A percentile compares a stretch with the other conserved stretches of the same genome.
Conservation (phyloP, 176 grass and related monocot species). For the Phoenix roebelenii region DNA sequence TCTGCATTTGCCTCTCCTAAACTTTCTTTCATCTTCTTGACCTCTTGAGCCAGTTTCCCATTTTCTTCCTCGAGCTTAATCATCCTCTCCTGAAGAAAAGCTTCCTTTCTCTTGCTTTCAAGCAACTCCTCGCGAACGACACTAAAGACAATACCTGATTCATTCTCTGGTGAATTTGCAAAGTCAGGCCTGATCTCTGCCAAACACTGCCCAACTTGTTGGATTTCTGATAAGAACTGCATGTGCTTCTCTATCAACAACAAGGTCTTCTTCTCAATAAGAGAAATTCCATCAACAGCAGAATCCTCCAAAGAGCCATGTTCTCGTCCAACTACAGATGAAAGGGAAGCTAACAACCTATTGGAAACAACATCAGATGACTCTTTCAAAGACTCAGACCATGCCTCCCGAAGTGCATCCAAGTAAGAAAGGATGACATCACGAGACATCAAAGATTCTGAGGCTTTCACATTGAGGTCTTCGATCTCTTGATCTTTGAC, state of each 20-base stretch:
- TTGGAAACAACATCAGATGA: conserved; percentile 37
- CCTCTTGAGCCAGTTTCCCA: conserved; percentile 33
- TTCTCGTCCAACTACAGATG: conserved; percentile 39
- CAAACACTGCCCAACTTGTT: conserved; percentile 57
- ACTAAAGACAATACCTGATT: conserved; percentile 33
- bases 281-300: conserved; percentile 26
- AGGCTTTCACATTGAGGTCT: conserved; percentile 37
- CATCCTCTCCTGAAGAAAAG: conserved; percentile 39
- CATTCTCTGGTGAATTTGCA: conserved; percentile 18
- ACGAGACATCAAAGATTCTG: conserved; percentile 34
- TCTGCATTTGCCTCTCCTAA: conserved; percentile 43
- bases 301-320: conserved; percentile 27
- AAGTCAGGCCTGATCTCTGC: conserved; percentile 51
- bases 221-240: conserved; percentile 43
- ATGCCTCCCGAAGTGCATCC: conserved; percentile 18
- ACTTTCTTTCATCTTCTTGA: conserved; percentile 51
- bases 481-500: conserved; percentile 64
- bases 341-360: conserved; percentile 47
- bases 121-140: conserved; percentile 40
- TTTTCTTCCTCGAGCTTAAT: conserved; percentile 48
- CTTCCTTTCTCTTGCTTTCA: conserved; percentile 68
- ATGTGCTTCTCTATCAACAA: conserved; percentile 45
- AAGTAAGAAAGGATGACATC: conserved; percentile 56
- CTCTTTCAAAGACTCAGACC: conserved; percentile 27
- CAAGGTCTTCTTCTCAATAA: conserved; percentile 52